Evolutionary conservation across 805 yeast genomes (phyloP), one percentile per base, ranked within the genome.

Genomic region (Wickerhamiella alocasiicola): DNA sequence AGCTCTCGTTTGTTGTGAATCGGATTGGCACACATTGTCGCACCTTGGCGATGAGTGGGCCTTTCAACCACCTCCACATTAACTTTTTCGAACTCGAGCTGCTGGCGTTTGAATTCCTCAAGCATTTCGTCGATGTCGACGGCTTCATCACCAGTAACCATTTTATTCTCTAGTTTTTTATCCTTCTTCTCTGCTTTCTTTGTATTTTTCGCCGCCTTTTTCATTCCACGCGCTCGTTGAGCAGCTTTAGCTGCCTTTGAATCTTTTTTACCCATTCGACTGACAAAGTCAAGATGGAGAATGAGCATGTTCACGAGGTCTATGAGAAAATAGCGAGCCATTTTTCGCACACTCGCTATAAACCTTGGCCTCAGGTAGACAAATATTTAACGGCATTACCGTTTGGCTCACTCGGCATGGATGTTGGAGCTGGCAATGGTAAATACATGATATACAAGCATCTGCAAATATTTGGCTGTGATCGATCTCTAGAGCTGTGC

Each of bases 351-450:
- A 91, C 98, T 0, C 61, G 98, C 36, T 91, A 87, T 62, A 88
- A 81, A 64, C 96, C 97, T 20, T 91, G 98, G 98, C 97, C 97
- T 6, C 76, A 85, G 16, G 98, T 91, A 19, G 82, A 81, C 39
- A 59, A 67, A 45, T 91, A 80, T 54, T 60, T 91, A 33, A 54
- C 50, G 9, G 49, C 59, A 1, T 71, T 72, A 50, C 44, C 55
- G 0, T 61, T 62, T 5, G 79, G 83, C 31, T 62, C 78, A 1
- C 46, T 88, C 0, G 98, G 98, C 1, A 66, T 85, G 21, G 98
- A 91, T 61, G 83, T 88, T 16, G 98, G 98, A 0, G 88, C 97
- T 59, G 98, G 98, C 3, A 91, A 91, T 57, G 98, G 98, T 2
- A 91, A 91, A 55, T 91, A 91, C 55, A 58, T 88, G 30, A 71